Base-by-base conservation (phyloP, 768 basidiomycete species). In the Pleurotus tuoliensis region DNA sequence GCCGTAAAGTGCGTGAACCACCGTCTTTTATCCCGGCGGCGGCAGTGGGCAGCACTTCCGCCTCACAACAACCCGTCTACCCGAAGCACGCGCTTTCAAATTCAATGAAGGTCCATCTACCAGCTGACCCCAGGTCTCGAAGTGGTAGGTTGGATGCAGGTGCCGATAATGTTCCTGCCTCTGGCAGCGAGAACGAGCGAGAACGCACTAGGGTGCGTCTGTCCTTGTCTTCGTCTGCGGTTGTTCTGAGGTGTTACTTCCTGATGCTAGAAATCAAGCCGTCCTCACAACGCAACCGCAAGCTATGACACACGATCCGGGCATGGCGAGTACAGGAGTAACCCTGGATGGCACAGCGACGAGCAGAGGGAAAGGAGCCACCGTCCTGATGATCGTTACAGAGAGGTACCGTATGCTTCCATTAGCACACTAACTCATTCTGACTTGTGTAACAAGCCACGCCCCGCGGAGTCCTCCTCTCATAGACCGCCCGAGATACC, bases 1-100 rank as follows among this genome's bases (percentile, higher is more conserved):
- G 55, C 51, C 57, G 55, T 49, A 61, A 40, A 25, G 51, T 40
- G 15, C 60, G 49, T 37, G 52, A 54, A 13, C 54, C 54, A 5
- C 16, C 30, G 20, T 46, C 40, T 45, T 15, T 9, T 4, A 30
- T 25, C 22, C 15, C 54, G 11, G 13, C 45, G 16, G n/a, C 22
- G 13, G 16, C 41, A 25, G 25, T 34, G 30, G 30, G 30, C 8
- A 34, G 34, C 8, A 16, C 24, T 2, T 24, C 25, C 16, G 37
- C n/a, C 24, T 47, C 24, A 25, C 27, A n/a, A 12, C 38, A n/a
- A 15, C 49, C 22, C 45, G 41, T 38, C 16, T 46, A 25, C 24
- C 45, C 43, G 7, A 45, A 45, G 25, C 37, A 55, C 25, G 54
- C 43, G 4, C 54, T 57, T 9, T 56, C 43, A n/a, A 56, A 9